Conservation (phyloP, 306 rosid species). For the Elaeagnus macrophylla region DNA sequence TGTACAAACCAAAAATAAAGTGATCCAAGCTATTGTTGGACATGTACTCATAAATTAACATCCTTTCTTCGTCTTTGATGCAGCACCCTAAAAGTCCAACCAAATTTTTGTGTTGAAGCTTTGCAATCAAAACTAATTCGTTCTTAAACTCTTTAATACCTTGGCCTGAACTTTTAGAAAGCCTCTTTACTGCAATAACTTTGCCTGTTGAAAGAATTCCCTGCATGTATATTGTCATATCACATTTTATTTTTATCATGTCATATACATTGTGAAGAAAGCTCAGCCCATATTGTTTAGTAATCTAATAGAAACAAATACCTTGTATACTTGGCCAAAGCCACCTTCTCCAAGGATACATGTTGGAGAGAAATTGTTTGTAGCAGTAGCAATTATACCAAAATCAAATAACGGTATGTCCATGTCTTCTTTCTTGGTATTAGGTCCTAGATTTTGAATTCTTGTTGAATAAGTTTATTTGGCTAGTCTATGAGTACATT, state of each 20-base stretch:
- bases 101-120: not conserved
- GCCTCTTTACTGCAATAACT: not conserved
- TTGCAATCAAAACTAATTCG: not conserved
- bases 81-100: not conserved
- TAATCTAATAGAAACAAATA: too few species aligned
- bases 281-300: too few species aligned
- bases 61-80: not conserved
- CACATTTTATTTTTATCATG: too few species aligned
- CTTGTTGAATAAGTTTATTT: not conserved
- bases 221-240: too few species aligned
- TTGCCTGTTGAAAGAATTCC: too few species aligned
- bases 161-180: not conserved
- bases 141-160: not conserved
- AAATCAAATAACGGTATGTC: conserved; percentile 48
- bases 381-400: too few species aligned
- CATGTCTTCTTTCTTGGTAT: conserved; percentile 16
- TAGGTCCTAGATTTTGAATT: not conserved
- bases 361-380: too few species aligned
- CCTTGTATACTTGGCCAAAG: conserved; percentile 70
- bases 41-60: not conserved
- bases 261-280: too few species aligned
- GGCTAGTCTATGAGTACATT: not conserved
- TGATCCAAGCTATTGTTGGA: not conserved
- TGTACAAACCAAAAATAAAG: not conserved
- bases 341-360: conserved; percentile 68